Percentiles rank a stretch among this genome's conserved stretches.
These are phyloP conservation scores for Ascosphaera acerosa DNA, from an alignment of 2,329 filamentous ascomycete species.

Conservation along the genomic window DNA sequence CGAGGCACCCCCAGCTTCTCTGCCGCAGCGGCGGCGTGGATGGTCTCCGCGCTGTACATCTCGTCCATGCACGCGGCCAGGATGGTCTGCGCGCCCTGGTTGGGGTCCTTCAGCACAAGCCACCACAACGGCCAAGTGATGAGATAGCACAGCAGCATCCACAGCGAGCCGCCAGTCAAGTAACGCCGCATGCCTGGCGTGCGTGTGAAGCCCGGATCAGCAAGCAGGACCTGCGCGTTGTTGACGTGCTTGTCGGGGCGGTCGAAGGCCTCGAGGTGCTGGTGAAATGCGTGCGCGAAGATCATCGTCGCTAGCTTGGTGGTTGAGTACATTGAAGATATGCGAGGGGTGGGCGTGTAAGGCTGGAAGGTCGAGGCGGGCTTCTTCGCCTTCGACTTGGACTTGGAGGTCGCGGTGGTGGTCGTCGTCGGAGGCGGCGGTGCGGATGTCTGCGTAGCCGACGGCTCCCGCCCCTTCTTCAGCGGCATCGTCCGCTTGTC, in stretches of 20 bases:
- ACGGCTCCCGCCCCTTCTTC: no score
- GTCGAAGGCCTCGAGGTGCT: constrained; percentile 63
- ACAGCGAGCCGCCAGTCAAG: constrained; percentile 61
- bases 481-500: constrained; percentile 14
- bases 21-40: constrained; percentile 1
- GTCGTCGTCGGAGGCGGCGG: constrained; percentile 19
- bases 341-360: constrained; percentile 4
- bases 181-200: constrained; percentile 75
- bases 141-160: constrained; percentile 55
- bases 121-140: constrained; percentile 58
- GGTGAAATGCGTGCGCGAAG: constrained; percentile 77
- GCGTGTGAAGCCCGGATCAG: constrained; percentile 62
- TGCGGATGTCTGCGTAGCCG: constrained; percentile 7
- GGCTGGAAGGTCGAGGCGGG: constrained; percentile 6
- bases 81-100: constrained; percentile 66
- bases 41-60: constrained; percentile 31
- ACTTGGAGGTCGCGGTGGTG: constrained; percentile 4
- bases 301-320: constrained; percentile 57
- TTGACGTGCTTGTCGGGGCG: constrained; percentile 60
- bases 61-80: constrained; percentile 68
- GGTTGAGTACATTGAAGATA: constrained; percentile 29
- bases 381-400: constrained; percentile 1
- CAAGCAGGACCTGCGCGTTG: constrained; percentile 61
- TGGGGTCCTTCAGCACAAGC: constrained; percentile 64
- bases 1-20: constrained; percentile 1